Base-by-base conservation (phyloP, 345 rosid species). In the Ceriops zippeliana region DNA sequence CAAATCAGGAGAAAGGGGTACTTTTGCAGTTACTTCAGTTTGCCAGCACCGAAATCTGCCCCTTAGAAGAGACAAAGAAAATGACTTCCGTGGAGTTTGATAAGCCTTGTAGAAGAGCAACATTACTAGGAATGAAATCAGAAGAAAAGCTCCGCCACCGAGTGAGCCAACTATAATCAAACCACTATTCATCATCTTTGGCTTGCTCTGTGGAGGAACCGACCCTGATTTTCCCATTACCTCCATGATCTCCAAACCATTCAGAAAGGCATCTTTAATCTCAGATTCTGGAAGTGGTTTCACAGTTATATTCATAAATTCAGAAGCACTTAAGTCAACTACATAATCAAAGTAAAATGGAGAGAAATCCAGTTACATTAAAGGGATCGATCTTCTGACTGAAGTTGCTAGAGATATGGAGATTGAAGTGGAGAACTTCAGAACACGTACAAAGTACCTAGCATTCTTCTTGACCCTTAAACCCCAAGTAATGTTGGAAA, bases 191-290 rank as follows among this genome's bases (percentile, higher is more conserved):
- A 7, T 65, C 47, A 24, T 24, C 26, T 69, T 71, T 28, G 66
- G 51, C 34, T 52, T 17, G 4, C 8, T 53, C n/a, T 20, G 19
- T 5, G 0, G 7, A 15, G 52, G 67, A 22, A 15, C 42, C 15
- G 38, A 31, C 28, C 62, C 51, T 32, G 75, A 66, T 9, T 19
- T 26, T 65, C 61, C 73, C 17, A 81, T 46, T 47, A 87, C 63
- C 75, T 78, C 78, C 85, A 83, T 70, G 5, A 86, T 79, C 83
- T 84, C 90, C 59, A 86, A 58, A 17, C 91, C 91, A 64, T 86
- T 83, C 52, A 86, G 71, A 54, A 79, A 78, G 16, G 89, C 84
- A 11, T 16, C 38, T 1, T 7, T 3, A 0, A 2, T 0, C 0
- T 0, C 0, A 1, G 21, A 30, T 5, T 27, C 64, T 0, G 1